A percentile compares a stretch with the other conserved stretches of the same genome.
Conservation (phyloP, 345 rosid species). For the Eucalyptus curtisii region DNA sequence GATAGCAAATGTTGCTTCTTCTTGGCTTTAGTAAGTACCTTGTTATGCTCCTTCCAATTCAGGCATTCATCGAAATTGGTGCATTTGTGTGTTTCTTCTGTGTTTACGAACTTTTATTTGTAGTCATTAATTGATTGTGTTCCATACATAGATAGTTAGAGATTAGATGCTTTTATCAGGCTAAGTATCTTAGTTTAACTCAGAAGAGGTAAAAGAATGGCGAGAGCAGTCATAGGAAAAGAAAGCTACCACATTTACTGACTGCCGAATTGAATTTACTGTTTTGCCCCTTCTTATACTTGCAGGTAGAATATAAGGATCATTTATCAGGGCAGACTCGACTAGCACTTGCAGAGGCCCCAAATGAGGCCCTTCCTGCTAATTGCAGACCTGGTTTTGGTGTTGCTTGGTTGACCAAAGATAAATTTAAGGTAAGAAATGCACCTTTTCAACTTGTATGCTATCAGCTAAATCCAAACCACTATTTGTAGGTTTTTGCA, state of each 20-base stretch:
- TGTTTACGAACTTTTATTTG: neutral
- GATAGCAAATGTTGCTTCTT: neutral
- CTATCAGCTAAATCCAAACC: neutral
- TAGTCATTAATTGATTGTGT: neutral
- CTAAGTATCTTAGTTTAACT: neutral
- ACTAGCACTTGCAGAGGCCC: constrained; percentile 78
- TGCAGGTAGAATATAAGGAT: constrained; percentile 78
- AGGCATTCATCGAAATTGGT: neutral
- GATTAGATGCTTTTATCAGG: neutral
- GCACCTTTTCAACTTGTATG: neutral
- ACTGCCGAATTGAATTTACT: neutral
- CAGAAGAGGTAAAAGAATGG: neutral
- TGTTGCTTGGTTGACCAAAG: constrained; percentile 63
- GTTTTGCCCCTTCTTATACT: neutral
- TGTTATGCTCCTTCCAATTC: neutral
- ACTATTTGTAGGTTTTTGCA: neutral
- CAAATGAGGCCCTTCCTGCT: constrained; percentile 80
- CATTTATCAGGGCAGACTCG: constrained; percentile 44
- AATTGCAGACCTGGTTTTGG: constrained; percentile 79
- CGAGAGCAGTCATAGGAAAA: neutral
- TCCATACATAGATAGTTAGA: neutral
- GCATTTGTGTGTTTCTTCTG: neutral
- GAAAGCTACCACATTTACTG: neutral
- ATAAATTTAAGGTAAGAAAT: constrained; percentile 56
- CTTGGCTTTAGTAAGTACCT: neutral